Evolutionary conservation across 1,139 yeast species (phyloP).

Genomic region (Suhomyces yuchorum): DNA sequence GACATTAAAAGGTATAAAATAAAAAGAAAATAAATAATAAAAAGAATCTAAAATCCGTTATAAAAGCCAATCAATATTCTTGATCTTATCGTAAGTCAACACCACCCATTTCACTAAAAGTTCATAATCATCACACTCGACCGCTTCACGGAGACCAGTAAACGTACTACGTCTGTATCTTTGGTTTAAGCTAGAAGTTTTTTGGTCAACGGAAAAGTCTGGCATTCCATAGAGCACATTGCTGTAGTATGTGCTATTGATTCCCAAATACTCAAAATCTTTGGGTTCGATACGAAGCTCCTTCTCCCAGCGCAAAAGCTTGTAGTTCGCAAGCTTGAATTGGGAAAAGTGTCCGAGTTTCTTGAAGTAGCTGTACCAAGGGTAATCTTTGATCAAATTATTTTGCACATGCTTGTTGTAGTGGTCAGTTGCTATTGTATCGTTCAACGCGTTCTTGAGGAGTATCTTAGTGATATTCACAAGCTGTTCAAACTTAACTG

Average conservation of each 20-base stretch:
- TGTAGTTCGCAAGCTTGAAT: slow-evolving; percentile 56
- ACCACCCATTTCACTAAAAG: slow-evolving; percentile 32
- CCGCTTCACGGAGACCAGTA: slow-evolving; percentile 28
- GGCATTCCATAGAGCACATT: slow-evolving; percentile 33
- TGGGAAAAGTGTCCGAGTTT: slow-evolving; percentile 62
- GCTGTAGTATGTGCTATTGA: slow-evolving; percentile 21
- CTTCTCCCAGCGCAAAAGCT: slow-evolving; percentile 52
- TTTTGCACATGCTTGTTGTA: slow-evolving; percentile 44
- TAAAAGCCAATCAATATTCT: slow-evolving; percentile 15
- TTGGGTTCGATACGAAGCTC: slow-evolving; percentile 27
- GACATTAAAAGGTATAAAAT: not conserved
- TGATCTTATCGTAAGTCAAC: slow-evolving; percentile 32
- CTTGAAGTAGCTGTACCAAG: slow-evolving; percentile 65
- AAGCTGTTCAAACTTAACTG: slow-evolving; percentile 23
- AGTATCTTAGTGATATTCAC: slow-evolving; percentile 20
- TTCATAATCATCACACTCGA: slow-evolving; percentile 28
- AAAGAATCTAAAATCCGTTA: slow-evolving; percentile 2
- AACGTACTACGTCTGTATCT: slow-evolving; percentile 25
- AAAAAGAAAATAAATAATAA: not conserved
- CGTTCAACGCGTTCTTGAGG: slow-evolving; percentile 29
- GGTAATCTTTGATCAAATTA: slow-evolving; percentile 59
- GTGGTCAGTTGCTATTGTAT: slow-evolving; percentile 34
- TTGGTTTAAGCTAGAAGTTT: slow-evolving; percentile 11
- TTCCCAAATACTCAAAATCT: slow-evolving; percentile 27
- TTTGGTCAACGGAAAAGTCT: slow-evolving; percentile 13